These are phyloP conservation scores for Ambrosia trifida DNA, from an alignment of 129 eudicot genomes.

Conservation along the genomic window DNA sequence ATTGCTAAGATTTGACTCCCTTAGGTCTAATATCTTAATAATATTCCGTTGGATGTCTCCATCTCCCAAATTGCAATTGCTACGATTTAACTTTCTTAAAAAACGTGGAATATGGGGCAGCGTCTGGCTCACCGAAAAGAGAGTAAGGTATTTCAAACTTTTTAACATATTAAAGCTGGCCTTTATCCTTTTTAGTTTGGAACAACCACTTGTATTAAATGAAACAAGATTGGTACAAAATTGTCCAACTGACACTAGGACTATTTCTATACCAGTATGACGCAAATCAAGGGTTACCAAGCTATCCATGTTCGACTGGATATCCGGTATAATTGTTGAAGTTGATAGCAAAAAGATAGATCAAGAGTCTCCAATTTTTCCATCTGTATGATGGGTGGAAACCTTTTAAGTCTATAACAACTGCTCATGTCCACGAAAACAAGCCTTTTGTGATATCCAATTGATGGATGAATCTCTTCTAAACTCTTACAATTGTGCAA, in stretches of 20 bases:
- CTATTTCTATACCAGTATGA: not conserved
- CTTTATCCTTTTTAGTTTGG: too few species aligned
- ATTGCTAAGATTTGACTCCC: too few species aligned
- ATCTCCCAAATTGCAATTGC: too few species aligned
- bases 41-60: too few species aligned
- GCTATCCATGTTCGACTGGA: not conserved
- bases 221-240: conserved; percentile 14
- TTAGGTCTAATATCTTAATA: too few species aligned
- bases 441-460: conserved; percentile 16
- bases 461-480: conserved; percentile 15
- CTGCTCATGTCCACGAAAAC: not conserved
- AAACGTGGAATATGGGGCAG: too few species aligned
- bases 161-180: too few species aligned
- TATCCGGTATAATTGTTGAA: not conserved
- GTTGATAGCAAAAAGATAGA: not conserved
- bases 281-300: not conserved
- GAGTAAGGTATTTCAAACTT: too few species aligned
- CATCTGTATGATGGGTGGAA: conserved; percentile 12
- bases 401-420: not conserved
- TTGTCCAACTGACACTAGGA: not conserved
- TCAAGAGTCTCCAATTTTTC: not conserved
- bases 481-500: not conserved
- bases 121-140: too few species aligned
- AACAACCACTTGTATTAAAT: too few species aligned
- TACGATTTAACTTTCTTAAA: too few species aligned